phyloP scores from a whole-genome alignment of 2,329 filamentous ascomycete species.

The Sarocladiaceae sp. region DNA sequence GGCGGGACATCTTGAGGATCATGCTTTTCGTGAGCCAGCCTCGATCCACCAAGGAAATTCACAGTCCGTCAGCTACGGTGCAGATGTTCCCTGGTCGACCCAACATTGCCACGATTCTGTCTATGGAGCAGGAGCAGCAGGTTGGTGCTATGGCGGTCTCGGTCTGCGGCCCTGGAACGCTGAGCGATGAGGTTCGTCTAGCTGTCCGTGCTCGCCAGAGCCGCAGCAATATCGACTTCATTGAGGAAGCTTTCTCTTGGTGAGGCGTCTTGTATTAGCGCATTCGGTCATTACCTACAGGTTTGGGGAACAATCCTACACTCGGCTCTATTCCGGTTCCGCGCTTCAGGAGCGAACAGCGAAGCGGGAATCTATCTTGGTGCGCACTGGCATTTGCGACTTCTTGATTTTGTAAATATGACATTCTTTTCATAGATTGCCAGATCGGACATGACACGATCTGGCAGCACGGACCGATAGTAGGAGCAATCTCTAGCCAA shows the following conservation, averaged over 20 bases:
- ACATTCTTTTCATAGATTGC: neutral
- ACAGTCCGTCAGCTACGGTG: slow-evolving; percentile 69
- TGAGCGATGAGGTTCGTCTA: slow-evolving; percentile 68
- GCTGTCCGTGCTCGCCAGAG: slow-evolving; percentile 61
- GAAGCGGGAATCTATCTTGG: neutral
- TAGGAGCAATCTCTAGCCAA: slow-evolving; percentile 1
- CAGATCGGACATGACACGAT: neutral
- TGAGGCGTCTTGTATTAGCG: slow-evolving; percentile 21
- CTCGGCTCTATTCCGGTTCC: neutral
- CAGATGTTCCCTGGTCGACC: slow-evolving; percentile 80
- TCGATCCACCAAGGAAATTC: slow-evolving; percentile 71
- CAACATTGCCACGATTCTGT: slow-evolving; percentile 65
- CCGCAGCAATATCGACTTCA: slow-evolving; percentile 64
- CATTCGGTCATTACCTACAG: neutral
- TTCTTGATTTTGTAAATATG: slow-evolving; percentile 7
- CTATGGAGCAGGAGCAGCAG: slow-evolving; percentile 68
- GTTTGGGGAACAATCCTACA: neutral
- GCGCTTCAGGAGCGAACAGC: neutral
- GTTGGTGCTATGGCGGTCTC: slow-evolving; percentile 67
- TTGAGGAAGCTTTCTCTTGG: slow-evolving; percentile 70
- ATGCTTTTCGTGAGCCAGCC: slow-evolving; percentile 73
- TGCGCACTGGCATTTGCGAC: slow-evolving; percentile 7
- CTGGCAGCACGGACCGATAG: neutral
- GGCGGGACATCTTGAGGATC: slow-evolving; percentile 67
- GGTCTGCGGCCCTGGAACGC: slow-evolving; percentile 66